A percentile compares a stretch with the other conserved stretches of the same genome.
Evolutionary conservation across 2,329 filamentous ascomycete species (phyloP).

Genomic region (Huntiella omanensis): DNA sequence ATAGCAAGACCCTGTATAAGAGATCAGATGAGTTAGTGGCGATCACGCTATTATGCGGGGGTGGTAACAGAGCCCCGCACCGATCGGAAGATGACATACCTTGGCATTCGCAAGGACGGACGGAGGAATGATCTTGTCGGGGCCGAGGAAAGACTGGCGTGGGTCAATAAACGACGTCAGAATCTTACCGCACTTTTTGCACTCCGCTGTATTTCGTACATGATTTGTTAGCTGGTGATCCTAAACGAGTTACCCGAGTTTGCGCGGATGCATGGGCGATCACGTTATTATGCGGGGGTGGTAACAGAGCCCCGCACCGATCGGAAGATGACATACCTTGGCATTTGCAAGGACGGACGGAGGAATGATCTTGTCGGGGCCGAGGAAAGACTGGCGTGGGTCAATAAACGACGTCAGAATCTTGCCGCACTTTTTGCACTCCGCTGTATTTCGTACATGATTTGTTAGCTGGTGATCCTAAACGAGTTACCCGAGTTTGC

Average conservation of each 20-base stretch:
- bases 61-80: neutral
- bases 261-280: too few relatives aligned
- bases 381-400: conserved; percentile 66
- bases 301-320: neutral
- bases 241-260: neutral
- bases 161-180: conserved; percentile 89
- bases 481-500: neutral
- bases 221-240: neutral
- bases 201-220: conserved; percentile 50
- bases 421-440: conserved; percentile 94
- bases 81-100: conserved; percentile 25
- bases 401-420: conserved; percentile 91
- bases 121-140: conserved; percentile 93
- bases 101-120: conserved; percentile 80
- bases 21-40: neutral
- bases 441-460: conserved; percentile 37
- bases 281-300: neutral
- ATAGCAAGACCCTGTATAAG: conserved; percentile 50
- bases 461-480: neutral
- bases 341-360: conserved; percentile 75
- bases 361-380: conserved; percentile 93
- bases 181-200: conserved; percentile 93
- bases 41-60: neutral
- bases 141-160: conserved; percentile 65
- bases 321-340: conserved; percentile 39